Percentiles rank a stretch among this genome's conserved stretches.
Evolutionary conservation across 148 eudicot genomes (phyloP).

Genomic region (Nyssa sinensis): DNA sequence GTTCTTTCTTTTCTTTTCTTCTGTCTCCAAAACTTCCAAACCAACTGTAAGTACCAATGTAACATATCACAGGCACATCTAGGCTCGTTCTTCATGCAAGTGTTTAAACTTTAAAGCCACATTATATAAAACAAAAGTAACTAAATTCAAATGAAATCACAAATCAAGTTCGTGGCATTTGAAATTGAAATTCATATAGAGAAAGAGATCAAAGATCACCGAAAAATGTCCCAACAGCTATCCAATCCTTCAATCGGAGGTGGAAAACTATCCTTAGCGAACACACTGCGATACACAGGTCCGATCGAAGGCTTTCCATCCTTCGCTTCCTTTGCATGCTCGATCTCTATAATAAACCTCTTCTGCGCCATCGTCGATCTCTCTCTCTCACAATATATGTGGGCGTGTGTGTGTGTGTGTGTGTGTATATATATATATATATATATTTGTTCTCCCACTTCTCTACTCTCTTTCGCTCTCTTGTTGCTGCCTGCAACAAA

Average conservation of each 20-base stretch:
- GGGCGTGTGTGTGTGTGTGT: neutral
- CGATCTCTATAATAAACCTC: constrained; percentile 58
- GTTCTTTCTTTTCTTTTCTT: too few relatives aligned
- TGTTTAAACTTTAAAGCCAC: too few relatives aligned
- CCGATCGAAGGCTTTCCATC: constrained; percentile 68
- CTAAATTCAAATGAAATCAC: neutral
- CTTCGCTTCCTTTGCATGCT: constrained; percentile 47
- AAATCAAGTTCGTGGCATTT: neutral
- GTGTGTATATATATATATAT: too few relatives aligned
- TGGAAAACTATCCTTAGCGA: constrained; percentile 79
- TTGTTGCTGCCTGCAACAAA: neutral
- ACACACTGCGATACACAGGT: constrained; percentile 71
- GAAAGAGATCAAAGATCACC: constrained; percentile 31
- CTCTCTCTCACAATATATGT: constrained; percentile 10
- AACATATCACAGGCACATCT: neutral
- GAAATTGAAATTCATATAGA: neutral
- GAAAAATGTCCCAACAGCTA: constrained; percentile 91
- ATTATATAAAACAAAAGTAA: neutral
- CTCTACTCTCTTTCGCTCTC: too few relatives aligned
- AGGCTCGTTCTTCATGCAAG: neutral
- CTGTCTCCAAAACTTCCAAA: too few relatives aligned
- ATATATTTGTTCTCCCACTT: neutral
- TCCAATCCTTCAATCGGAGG: constrained; percentile 58
- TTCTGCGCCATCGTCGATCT: constrained; percentile 41
- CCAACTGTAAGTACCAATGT: neutral